These are phyloP conservation scores for cucumber (Cucumis sativus) DNA, from an alignment of 306 rosid species.

Conservation along the genomic window DNA sequence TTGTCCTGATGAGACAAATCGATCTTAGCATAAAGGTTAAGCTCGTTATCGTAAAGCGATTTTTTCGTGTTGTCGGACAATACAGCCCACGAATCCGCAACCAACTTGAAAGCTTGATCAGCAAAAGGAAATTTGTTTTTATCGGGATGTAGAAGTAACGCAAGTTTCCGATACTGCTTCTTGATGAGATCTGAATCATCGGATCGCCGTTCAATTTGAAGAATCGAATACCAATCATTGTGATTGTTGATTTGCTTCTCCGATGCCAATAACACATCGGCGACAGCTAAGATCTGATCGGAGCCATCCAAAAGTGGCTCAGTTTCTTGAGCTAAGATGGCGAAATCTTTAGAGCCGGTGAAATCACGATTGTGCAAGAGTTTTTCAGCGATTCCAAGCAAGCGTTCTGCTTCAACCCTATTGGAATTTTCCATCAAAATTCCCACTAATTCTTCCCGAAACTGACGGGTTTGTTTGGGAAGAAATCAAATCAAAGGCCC, in stretches of 20 bases:
- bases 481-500: background rate
- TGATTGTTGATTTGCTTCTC: constrained; percentile 44
- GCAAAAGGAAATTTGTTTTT: constrained; percentile 58
- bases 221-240: constrained; percentile 72
- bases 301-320: constrained; percentile 83
- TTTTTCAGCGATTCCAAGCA: constrained; percentile 70
- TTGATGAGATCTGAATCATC: constrained; percentile 47
- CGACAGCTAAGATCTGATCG: constrained; percentile 80
- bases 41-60: constrained; percentile 38
- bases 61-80: constrained; percentile 51
- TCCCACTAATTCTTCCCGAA: background rate
- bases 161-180: constrained; percentile 60
- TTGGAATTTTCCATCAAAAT: constrained; percentile 20
- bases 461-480: background rate
- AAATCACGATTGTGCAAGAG: constrained; percentile 64
- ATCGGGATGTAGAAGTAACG: constrained; percentile 71
- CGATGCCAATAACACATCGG: constrained; percentile 57
- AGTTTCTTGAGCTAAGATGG: constrained; percentile 72
- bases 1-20: constrained; percentile 45
- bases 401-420: constrained; percentile 65
- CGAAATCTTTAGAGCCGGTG: constrained; percentile 55
- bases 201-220: constrained; percentile 46
- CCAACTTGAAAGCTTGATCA: constrained; percentile 67
- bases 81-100: constrained; percentile 70
- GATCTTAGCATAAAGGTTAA: constrained; percentile 32